Conservation (phyloP, 2,329 filamentous ascomycete species). For the Paecilomyces sp. region DNA sequence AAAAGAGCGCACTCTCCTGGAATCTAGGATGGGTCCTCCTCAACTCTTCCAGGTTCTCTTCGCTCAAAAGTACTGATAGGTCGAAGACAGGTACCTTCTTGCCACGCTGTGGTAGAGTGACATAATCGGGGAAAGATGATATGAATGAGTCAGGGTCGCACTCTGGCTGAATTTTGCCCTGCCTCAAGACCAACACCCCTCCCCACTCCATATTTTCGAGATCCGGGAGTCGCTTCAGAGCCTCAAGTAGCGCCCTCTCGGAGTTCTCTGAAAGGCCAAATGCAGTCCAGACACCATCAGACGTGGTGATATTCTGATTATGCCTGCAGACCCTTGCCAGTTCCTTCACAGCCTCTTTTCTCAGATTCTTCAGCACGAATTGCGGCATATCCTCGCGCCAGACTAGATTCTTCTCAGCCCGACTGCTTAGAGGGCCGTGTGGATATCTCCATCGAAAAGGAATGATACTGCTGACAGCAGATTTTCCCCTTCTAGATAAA, state of each 20-base stretch:
- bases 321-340: conserved; percentile 25
- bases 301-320: conserved; percentile 10
- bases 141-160: not conserved
- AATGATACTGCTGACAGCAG: conserved; percentile 15
- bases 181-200: conserved; percentile 19
- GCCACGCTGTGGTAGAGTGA: conserved; percentile 20
- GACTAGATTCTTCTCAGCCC: conserved; percentile 24
- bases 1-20: conserved; percentile 25
- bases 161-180: not conserved
- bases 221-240: conserved; percentile 12
- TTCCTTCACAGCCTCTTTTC: conserved; percentile 25
- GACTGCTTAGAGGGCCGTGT: conserved; percentile 16
- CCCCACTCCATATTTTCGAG: conserved; percentile 23
- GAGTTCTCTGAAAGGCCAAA: conserved; percentile 14
- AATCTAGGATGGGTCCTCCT: conserved; percentile 20
- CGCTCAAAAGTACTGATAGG: conserved; percentile 23
- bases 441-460: conserved; percentile 30
- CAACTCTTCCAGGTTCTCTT: conserved; percentile 22
- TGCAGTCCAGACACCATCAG: conserved; percentile 19
- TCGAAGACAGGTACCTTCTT: conserved; percentile 32
- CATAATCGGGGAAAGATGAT: conserved; percentile 16
- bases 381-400: conserved; percentile 44
- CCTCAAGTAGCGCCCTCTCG: conserved; percentile 12
- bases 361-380: conserved; percentile 32
- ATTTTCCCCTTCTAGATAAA: conserved; percentile 7